Conservation (phyloP, 257 asterid genomes). For the Oldenlandia corymbosa region DNA sequence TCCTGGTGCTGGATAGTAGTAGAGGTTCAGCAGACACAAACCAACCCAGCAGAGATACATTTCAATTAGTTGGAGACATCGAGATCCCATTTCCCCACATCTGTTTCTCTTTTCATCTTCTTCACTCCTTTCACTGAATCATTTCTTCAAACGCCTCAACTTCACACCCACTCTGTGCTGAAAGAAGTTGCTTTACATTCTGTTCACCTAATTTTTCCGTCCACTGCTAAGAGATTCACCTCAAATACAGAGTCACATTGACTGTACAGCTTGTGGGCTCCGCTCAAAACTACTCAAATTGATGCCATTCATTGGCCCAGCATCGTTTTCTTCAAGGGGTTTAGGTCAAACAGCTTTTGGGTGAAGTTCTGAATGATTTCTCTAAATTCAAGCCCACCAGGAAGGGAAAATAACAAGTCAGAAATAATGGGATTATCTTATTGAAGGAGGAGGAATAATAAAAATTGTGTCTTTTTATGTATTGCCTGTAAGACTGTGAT, state of each 20-base stretch:
- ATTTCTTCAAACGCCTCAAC: neutral
- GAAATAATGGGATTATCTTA: slow-evolving; percentile 3
- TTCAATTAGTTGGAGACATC: neutral
- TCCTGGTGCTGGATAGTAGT: neutral
- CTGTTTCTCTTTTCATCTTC: neutral
- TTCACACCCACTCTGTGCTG: neutral
- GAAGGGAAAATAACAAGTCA: neutral
- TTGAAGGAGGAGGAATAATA: neutral
- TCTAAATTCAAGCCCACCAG: neutral
- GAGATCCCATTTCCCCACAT: neutral
- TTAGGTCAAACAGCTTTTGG: neutral
- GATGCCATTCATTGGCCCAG: neutral
- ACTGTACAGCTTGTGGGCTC: neutral
- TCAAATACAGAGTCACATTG: neutral
- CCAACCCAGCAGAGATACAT: neutral
- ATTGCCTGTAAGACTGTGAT: slow-evolving; percentile 22
- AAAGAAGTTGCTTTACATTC: slow-evolving; percentile 32
- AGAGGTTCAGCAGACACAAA: neutral
- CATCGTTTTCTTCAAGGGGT: neutral
- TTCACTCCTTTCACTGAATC: neutral
- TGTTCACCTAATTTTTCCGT: slow-evolving; percentile 36
- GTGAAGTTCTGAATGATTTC: neutral
- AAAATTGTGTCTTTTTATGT: slow-evolving; percentile 2
- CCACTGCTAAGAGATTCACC: neutral
- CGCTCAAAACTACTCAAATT: neutral